These are phyloP conservation scores for Yamagishiella unicocca DNA, from an alignment of 139 green algal genomes.

Conservation along the genomic window DNA sequence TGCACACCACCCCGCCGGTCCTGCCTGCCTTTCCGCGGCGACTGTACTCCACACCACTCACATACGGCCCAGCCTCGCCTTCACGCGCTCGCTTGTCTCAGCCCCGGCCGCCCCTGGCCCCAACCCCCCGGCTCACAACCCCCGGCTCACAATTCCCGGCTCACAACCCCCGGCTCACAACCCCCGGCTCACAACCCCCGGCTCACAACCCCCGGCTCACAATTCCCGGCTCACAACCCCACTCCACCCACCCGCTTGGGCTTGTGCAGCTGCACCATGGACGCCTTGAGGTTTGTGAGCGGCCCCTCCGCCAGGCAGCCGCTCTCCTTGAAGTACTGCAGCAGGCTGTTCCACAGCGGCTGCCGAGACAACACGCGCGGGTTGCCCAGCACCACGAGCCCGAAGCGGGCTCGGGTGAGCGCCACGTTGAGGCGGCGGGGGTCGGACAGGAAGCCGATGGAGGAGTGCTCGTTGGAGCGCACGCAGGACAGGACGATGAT, in stretches of 20 bases:
- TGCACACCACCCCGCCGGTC: too few relatives aligned
- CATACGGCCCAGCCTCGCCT: background rate
- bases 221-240: too few relatives aligned
- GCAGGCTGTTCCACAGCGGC: conserved; percentile 93
- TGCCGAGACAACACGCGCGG: conserved; percentile 76
- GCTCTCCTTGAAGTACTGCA: conserved; percentile 91
- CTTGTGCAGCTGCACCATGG: conserved; percentile 86
- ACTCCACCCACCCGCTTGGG: conserved; percentile 59
- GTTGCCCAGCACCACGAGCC: conserved; percentile 96
- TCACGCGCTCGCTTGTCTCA: background rate
- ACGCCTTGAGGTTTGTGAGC: conserved; percentile 93
- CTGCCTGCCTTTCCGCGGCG: too few relatives aligned
- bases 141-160: too few relatives aligned
- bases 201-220: too few relatives aligned
- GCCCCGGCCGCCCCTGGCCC: too few relatives aligned
- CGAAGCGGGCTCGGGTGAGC: conserved; percentile 88
- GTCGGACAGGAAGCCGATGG: conserved; percentile 97
- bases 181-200: too few relatives aligned
- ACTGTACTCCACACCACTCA: too few relatives aligned
- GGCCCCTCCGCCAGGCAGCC: conserved; percentile 93
- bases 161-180: too few relatives aligned
- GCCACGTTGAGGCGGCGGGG: conserved; percentile 96
- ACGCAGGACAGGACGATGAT: conserved; percentile 99
- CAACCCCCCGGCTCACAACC: background rate
- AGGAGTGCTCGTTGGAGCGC: conserved; percentile 93